Conservation (phyloP, 306 rosid genomes). For the Sphenostylis stenocarpa region DNA sequence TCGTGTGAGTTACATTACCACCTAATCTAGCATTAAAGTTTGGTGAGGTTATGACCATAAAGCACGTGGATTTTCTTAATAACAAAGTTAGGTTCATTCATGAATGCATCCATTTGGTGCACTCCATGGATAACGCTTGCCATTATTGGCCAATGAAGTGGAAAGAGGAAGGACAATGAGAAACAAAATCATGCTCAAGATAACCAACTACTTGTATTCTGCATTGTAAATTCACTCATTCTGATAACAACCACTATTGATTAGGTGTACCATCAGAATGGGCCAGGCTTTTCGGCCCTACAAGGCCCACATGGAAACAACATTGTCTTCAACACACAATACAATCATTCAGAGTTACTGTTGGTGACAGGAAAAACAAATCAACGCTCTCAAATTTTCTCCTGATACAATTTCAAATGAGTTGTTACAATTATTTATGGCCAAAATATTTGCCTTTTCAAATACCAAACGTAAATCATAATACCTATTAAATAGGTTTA, state of each 20-base stretch:
- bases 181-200: not conserved
- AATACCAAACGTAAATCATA: too few species aligned
- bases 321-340: not conserved
- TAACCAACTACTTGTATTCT: not conserved
- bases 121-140: not conserved
- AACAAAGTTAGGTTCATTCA: constrained; percentile 32
- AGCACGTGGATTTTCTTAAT: constrained; percentile 25
- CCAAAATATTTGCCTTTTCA: too few species aligned
- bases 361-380: too few species aligned
- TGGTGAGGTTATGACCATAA: not conserved
- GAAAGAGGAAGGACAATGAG: not conserved
- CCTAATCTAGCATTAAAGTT: constrained; percentile 17
- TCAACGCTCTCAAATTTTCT: too few species aligned
- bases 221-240: not conserved
- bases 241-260: not conserved
- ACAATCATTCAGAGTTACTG: not conserved
- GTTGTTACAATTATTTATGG: too few species aligned
- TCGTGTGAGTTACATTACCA: constrained; percentile 1
- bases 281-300: not conserved
- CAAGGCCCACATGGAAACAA: constrained; percentile 9
- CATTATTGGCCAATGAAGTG: constrained; percentile 28
- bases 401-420: too few species aligned
- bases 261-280: not conserved
- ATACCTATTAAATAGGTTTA: too few species aligned
- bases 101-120: constrained; percentile 32